phyloP scores from a whole-genome alignment of 2,329 filamentous ascomycete species.

The Leptographium galeiforme region DNA sequence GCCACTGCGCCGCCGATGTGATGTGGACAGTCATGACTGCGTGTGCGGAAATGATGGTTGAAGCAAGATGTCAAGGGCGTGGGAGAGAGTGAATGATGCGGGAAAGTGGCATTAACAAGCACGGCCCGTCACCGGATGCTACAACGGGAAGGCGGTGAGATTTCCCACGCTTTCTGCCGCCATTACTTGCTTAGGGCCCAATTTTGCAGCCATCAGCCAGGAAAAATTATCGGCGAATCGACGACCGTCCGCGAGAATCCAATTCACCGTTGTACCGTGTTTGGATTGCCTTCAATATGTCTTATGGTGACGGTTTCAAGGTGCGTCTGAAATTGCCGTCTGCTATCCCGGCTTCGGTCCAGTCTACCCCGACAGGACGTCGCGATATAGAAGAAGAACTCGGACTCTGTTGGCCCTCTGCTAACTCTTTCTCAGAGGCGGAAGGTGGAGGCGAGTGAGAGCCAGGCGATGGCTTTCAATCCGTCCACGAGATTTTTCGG shows the following conservation, averaged over 20 bases:
- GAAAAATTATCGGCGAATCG: not conserved
- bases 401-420: too few species aligned
- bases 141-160: not conserved
- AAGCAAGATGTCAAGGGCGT: not conserved
- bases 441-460: constrained; percentile 24
- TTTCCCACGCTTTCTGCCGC: not conserved
- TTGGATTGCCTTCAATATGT: constrained; percentile 5
- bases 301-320: constrained; percentile 13
- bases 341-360: too few species aligned
- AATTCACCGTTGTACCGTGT: not conserved
- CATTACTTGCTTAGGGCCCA: not conserved
- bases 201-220: not conserved
- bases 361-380: too few species aligned
- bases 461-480: constrained; percentile 38
- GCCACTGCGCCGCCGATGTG: constrained; percentile 56
- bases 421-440: constrained; percentile 28
- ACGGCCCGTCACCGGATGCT: not conserved
- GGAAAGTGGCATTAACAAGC: not conserved
- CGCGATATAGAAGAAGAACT: too few species aligned
- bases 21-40: constrained; percentile 42
- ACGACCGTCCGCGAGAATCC: too few species aligned
- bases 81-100: not conserved
- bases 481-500: constrained; percentile 58
- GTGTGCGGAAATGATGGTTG: not conserved
- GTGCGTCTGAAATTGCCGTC: not conserved